Evolutionary conservation across 768 basidiomycete genomes (phyloP), one percentile per base, ranked within the genome.

Genomic region (Asterophora lycoperdoides): DNA sequence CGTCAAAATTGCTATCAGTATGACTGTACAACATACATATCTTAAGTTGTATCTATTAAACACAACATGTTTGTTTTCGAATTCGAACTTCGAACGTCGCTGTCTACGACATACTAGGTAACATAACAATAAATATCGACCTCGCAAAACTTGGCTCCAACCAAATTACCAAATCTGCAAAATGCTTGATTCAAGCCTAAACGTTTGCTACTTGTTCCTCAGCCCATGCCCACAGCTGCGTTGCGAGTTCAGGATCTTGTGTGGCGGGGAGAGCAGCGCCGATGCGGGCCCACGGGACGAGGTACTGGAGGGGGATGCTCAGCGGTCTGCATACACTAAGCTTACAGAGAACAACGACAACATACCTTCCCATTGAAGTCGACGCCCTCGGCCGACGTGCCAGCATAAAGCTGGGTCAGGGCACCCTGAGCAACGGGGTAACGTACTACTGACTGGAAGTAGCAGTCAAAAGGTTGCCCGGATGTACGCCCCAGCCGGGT

Each of bases 351-450:
- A 23, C 23, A 23, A 23, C 3, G 23, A 23, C 17, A 14, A 29
- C 15, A 39, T 43, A 76, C 78, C 65, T 78, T 73, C 26, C 79
- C 78, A 33, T 71, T 73, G 19, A 79, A 52, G 1, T 54, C 49
- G 3, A 58, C 66, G 4, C 69, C 76, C 20, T 70, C 72, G 0
- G 66, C 58, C 0, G 67, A 59, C 1, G 78, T 80, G 4, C 74
- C 79, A 8, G 75, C 79, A 50, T 69, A 80, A 0, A 80, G 57
- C 44, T 72, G 76, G 1, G 77, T 79, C 14, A 79, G 56, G 0
- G 75, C 75, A 13, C 79, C 78, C 18, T 65, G 63, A 1, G 64
- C 46, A 0, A 65, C 60, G 13, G 69, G 65, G 33, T 64, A 64
- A 1, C 70, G 30, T 5, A 20, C 1, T 18, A 0, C 5, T 4